Conservation (phyloP, 768 basidiomycete genomes). For the Lactifluus subvellereus region DNA sequence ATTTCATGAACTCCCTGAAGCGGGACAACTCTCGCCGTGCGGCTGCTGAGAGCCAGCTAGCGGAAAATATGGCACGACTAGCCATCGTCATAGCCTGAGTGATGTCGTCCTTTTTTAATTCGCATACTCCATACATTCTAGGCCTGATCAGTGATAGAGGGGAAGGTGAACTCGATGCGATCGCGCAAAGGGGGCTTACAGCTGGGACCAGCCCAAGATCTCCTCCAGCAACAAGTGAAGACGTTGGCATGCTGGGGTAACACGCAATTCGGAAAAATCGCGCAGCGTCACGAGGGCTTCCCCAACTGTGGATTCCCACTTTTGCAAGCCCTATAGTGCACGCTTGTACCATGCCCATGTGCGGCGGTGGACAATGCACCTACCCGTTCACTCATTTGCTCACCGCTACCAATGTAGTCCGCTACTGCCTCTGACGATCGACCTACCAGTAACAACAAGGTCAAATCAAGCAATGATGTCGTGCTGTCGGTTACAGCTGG, state of each 20-base stretch:
- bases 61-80: conserved; percentile 53
- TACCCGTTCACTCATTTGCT: conserved; percentile 80
- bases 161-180: conserved; percentile 8
- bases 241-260: conserved; percentile 72
- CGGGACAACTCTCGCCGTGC: conserved; percentile 62
- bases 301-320: conserved; percentile 72
- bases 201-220: conserved; percentile 66
- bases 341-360: not conserved
- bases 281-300: conserved; percentile 69
- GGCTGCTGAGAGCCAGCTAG: conserved; percentile 61
- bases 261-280: conserved; percentile 62
- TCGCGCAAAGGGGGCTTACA: conserved; percentile 43
- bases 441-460: conserved; percentile 63
- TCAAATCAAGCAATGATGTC: conserved; percentile 66
- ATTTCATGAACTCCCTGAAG: conserved; percentile 75
- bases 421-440: conserved; percentile 60
- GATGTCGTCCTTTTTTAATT: conserved; percentile 47
- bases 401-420: conserved; percentile 72
- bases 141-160: conserved; percentile 39
- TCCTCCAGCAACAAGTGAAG: conserved; percentile 72
- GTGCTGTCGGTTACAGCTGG: conserved; percentile 42
- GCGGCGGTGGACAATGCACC: conserved; percentile 20
- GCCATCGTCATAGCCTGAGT: conserved; percentile 47
- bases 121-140: conserved; percentile 47
- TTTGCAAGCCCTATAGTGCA: conserved; percentile 60